Percentiles rank a stretch among this genome's conserved stretches.
phyloP scores from a whole-genome alignment of 1,139 yeast genomes.

The Spathaspora sp. region DNA sequence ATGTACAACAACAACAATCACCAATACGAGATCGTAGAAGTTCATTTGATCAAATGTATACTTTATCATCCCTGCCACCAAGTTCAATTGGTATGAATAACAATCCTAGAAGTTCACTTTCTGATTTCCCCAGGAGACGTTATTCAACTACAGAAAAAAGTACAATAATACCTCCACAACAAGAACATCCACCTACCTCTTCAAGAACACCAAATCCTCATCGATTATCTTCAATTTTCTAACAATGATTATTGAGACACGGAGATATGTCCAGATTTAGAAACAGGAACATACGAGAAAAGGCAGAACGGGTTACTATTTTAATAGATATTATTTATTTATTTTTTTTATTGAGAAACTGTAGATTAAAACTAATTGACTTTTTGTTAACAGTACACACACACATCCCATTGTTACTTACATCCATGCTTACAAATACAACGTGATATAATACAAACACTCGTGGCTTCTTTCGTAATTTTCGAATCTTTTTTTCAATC shows the following conservation, averaged over 20 bases:
- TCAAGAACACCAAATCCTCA: constrained; percentile 9
- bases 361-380: too few species aligned
- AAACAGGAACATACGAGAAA: neutral
- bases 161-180: neutral
- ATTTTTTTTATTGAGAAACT: neutral
- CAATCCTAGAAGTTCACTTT: neutral
- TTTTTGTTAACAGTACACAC: too few species aligned
- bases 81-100: neutral
- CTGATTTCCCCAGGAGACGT: neutral
- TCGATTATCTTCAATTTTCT: constrained; percentile 10
- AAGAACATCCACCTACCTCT: constrained; percentile 2
- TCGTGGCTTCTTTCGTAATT: neutral
- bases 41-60: neutral
- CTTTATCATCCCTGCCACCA: neutral
- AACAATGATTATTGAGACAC: neutral
- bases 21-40: neutral
- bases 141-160: neutral
- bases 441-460: too few species aligned
- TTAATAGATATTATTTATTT: neutral
- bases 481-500: neutral
- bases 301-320: neutral
- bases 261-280: neutral
- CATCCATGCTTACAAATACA: too few species aligned
- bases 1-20: constrained; percentile 9
- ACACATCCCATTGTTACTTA: too few species aligned